Conservation (phyloP, 2,329 filamentous ascomycete species). For the Fusarium longipes region DNA sequence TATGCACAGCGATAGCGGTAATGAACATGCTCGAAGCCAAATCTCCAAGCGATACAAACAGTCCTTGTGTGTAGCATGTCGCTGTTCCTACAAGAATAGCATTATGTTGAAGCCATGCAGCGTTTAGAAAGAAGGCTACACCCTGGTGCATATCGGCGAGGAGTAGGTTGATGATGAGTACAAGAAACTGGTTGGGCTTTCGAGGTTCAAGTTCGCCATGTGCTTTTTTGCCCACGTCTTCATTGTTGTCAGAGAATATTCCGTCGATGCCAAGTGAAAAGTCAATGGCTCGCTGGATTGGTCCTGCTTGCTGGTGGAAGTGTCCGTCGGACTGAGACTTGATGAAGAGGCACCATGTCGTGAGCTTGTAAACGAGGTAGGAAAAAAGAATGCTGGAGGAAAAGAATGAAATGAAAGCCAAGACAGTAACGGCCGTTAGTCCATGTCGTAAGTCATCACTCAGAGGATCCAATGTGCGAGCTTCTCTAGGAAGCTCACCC, state of each 20-base stretch:
- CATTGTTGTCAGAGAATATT: constrained; percentile 43
- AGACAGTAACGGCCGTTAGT: constrained; percentile 47
- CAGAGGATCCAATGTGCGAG: constrained; percentile 45
- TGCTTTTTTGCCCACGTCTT: background rate
- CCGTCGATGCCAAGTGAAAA: constrained; percentile 53
- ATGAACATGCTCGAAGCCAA: constrained; percentile 75
- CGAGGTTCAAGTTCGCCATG: constrained; percentile 32
- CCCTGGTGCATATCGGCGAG: constrained; percentile 75
- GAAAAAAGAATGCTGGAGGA: constrained; percentile 46
- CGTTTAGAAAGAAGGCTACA: constrained; percentile 71
- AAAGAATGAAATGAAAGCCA: constrained; percentile 50
- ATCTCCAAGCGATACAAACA: constrained; percentile 74
- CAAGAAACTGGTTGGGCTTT: constrained; percentile 72
- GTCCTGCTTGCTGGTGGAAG: constrained; percentile 12
- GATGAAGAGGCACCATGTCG: constrained; percentile 46
- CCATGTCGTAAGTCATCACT: constrained; percentile 39
- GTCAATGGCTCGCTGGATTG: constrained; percentile 46
- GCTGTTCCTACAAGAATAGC: constrained; percentile 64
- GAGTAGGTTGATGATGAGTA: constrained; percentile 76
- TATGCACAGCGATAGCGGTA: constrained; percentile 72
- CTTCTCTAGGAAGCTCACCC: constrained; percentile 37
- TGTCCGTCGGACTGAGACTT: constrained; percentile 17
- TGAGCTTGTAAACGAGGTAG: constrained; percentile 49
- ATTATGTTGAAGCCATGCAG: constrained; percentile 66
- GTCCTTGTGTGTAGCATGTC: constrained; percentile 73